These are phyloP conservation scores for Pseudopithomyces maydicus DNA, from an alignment of 2,329 filamentous ascomycete genomes.

Conservation along the genomic window DNA sequence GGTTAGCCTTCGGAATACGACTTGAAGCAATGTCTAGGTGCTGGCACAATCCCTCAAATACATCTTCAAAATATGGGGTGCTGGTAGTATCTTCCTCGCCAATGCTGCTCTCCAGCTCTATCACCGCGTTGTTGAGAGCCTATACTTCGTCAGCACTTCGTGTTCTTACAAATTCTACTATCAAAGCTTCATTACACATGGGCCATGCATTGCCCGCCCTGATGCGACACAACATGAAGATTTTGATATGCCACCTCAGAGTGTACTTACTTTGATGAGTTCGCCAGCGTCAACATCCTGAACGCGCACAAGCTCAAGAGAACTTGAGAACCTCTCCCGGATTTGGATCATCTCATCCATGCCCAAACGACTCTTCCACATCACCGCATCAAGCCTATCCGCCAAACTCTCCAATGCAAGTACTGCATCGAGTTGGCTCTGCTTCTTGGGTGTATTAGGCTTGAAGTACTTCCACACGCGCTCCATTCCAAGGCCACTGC, in stretches of 20 bases:
- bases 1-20: slow-evolving; percentile 8
- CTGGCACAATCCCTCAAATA: slow-evolving; percentile 46
- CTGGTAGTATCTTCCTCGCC: slow-evolving; percentile 29
- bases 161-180: neutral
- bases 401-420: slow-evolving; percentile 52
- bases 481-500: slow-evolving; percentile 80
- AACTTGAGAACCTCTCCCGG: slow-evolving; percentile 38
- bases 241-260: too few species aligned
- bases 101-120: slow-evolving; percentile 35
- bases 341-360: slow-evolving; percentile 44
- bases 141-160: neutral
- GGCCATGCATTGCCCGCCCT: neutral
- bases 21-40: slow-evolving; percentile 36
- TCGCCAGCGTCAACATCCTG: slow-evolving; percentile 36
- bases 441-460: slow-evolving; percentile 58
- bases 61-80: slow-evolving; percentile 43
- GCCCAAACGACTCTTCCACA: slow-evolving; percentile 41
- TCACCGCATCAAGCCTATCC: slow-evolving; percentile 51
- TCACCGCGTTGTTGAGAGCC: slow-evolving; percentile 32
- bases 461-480: slow-evolving; percentile 74
- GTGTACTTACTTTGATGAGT: slow-evolving; percentile 47
- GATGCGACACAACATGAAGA: too few species aligned
- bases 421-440: slow-evolving; percentile 44
- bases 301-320: slow-evolving; percentile 36
- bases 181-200: neutral